Base-by-base conservation (phyloP, 148 eudicot species). In the Rhododendron kiyosumense region DNA sequence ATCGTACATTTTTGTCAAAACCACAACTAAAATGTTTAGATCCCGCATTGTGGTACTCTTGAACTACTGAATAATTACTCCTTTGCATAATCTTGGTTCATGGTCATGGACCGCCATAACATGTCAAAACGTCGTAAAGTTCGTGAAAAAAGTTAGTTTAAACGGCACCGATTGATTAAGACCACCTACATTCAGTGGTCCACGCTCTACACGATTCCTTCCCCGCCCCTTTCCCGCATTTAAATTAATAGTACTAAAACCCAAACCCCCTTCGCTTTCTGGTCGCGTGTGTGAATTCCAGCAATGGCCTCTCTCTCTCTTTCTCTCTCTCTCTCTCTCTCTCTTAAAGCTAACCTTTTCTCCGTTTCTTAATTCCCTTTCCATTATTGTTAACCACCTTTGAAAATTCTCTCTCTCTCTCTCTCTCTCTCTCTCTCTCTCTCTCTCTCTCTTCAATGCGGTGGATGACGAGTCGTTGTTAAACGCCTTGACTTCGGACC, bases 301-400 rank as follows among this genome's bases (percentile, higher is more conserved):
- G 85, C 81, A n/a, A 85, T 81, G 87, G 85, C 85, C 63, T 84
- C 61, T 45, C 84, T 10, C 75, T 78, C 69, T 61, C 69, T 61
- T 28, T 61, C 88, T 45, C 48, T 45, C 46, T 45, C 12, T 10
- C 75, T 78, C 67, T 22, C 67, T 61, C 67, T 61, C 88, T 41
- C 45, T 46, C 49, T 46, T 32, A 63, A 82, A 24, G 43, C 67
- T 26, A 76, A 63, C 41, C n/a, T 65, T 65, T 41, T 20, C 46
- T 61, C 45, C 34, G 30, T 8, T 30, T 43, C 79, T 7, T 63
- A 10, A 67, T 67, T 67, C 28, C 73, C 73, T 26, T 67, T 2
- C 79, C 79, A 17, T 18, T 38, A 38, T 20, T 75, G 76, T 38
- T 65, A 82, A 45, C 84, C 84, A 38, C 22, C 85, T 67, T 30